A percentile compares a stretch with the other conserved stretches of the same genome.
Evolutionary conservation across 2,329 filamentous ascomycete genomes (phyloP).

Genomic region (Grosmannia clavigera): DNA sequence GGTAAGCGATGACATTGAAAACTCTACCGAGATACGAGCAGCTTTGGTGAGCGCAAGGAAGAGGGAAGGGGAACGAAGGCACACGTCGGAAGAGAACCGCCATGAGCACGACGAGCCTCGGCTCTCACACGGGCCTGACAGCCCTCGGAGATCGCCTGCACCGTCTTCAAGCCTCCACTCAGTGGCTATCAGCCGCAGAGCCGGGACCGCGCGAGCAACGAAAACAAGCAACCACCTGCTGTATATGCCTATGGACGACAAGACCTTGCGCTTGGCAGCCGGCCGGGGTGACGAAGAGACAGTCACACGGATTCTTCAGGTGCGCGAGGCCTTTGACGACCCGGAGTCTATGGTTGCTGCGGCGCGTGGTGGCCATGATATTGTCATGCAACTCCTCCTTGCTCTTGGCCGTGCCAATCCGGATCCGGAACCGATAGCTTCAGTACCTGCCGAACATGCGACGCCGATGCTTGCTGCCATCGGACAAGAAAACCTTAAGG

Average conservation of each 20-base stretch:
- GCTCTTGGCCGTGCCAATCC: slow-evolving; percentile 53
- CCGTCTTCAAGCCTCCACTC: slow-evolving; percentile 21
- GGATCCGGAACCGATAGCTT: slow-evolving; percentile 55
- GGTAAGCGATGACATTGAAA: slow-evolving; percentile 60
- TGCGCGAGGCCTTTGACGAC: slow-evolving; percentile 53
- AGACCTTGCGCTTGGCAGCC: slow-evolving; percentile 47
- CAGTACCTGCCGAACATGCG: slow-evolving; percentile 55
- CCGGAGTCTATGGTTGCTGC: slow-evolving; percentile 82
- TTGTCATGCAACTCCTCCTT: slow-evolving; percentile 68
- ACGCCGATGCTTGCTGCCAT: slow-evolving; percentile 94
- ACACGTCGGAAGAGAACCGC: slow-evolving; percentile 46
- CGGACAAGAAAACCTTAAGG: slow-evolving; percentile 73
- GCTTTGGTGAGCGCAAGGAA: slow-evolving; percentile 49
- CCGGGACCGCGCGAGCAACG: slow-evolving; percentile 43
- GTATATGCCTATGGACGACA: slow-evolving; percentile 51
- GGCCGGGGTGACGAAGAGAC: slow-evolving; percentile 50
- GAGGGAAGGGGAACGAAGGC: slow-evolving; percentile 39
- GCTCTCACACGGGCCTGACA: slow-evolving; percentile 44
- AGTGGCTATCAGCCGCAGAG: slow-evolving; percentile 31
- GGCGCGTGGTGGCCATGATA: slow-evolving; percentile 80
- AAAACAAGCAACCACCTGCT: slow-evolving; percentile 53
- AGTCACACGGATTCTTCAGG: slow-evolving; percentile 47
- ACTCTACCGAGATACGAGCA: slow-evolving; percentile 66
- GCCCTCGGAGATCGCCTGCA: slow-evolving; percentile 45
- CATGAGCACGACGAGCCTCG: slow-evolving; percentile 33